Conservation (phyloP, 1,139 yeast species). For the Suhomyces anneliseae region DNA sequence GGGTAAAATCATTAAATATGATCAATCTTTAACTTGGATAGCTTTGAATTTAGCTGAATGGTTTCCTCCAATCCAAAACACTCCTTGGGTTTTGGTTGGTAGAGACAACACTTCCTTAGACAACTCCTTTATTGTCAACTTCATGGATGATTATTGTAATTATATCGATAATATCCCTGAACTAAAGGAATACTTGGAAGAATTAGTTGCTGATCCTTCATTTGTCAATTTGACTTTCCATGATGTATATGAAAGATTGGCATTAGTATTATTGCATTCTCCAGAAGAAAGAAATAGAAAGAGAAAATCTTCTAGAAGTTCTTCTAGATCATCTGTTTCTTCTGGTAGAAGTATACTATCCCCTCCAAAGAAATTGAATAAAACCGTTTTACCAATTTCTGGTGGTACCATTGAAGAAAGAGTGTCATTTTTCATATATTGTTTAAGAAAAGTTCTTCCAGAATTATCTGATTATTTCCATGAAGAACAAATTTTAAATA, state of each 20-base stretch:
- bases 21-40: constrained; percentile 81
- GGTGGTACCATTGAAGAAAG: constrained; percentile 74
- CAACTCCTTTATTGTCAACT: constrained; percentile 35
- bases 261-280: constrained; percentile 72
- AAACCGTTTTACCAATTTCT: constrained; percentile 47
- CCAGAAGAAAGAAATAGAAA: constrained; percentile 42
- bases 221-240: constrained; percentile 50
- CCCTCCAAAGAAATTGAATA: constrained; percentile 24
- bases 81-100: constrained; percentile 47
- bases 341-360: constrained; percentile 3
- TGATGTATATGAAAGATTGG: constrained; percentile 74
- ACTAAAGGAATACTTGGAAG: constrained; percentile 26
- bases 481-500: constrained; percentile 74
- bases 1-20: constrained; percentile 78
- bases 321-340: constrained; percentile 7
- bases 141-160: constrained; percentile 51
- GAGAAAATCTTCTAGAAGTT: neutral
- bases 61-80: constrained; percentile 64
- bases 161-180: constrained; percentile 38
- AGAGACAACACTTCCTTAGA: constrained; percentile 30
- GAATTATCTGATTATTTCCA: constrained; percentile 75
- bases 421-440: constrained; percentile 70
- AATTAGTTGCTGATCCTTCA: constrained; percentile 28
- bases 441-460: constrained; percentile 64
- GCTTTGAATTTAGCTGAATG: constrained; percentile 89